Base-by-base conservation (phyloP, 2,329 filamentous ascomycete species). In the Aspergillus fischeri region DNA sequence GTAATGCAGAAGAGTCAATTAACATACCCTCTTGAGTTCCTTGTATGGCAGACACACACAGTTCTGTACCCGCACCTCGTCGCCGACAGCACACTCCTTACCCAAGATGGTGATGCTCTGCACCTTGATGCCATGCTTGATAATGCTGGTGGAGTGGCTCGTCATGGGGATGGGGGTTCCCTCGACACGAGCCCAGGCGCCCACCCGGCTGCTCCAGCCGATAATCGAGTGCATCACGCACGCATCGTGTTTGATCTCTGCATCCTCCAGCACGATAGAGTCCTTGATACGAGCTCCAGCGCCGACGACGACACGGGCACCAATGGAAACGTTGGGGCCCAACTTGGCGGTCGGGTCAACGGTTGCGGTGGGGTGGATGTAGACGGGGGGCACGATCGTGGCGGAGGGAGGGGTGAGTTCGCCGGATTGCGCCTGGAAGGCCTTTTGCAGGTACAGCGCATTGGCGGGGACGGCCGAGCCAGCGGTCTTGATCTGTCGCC, bases 401-500 rank as follows among this genome's bases (percentile, higher is more conserved):
- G 91, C 86, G 35, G 90, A 94, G 29, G 92, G 89, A 62, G 86
- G 80, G 11, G 91, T 87, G 53, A 97, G 87, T 79, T 97, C 93
- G 53, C 86, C 82, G 42, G 90, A 91, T 65, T 86, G 86, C 48
- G 82, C 84, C 77, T 97, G 93, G 81, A 89, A 89, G 21, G 94
- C 93, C 80, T 97, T 91, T 74, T 95, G 91, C 54, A 99, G 86
- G 78, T 99, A 99, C 35, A 99, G 84, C 14, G 94, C 94, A 71
- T 97, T 97, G 62, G 94, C 94, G 17, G 94, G 94, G 28, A 99
- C 92, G 51, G 94, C 94, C 5, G 93, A 97, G 59, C 94, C 94
- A 59, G 94, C 94, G 1, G 94, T 97, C 85, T 99, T 99, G 84
- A 99, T 97, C 82, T 99, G 94, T 67, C 94, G 91, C 94, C 94